phyloP scores from a whole-genome alignment of 768 basidiomycete genomes.

The Gyrodon lividus region DNA sequence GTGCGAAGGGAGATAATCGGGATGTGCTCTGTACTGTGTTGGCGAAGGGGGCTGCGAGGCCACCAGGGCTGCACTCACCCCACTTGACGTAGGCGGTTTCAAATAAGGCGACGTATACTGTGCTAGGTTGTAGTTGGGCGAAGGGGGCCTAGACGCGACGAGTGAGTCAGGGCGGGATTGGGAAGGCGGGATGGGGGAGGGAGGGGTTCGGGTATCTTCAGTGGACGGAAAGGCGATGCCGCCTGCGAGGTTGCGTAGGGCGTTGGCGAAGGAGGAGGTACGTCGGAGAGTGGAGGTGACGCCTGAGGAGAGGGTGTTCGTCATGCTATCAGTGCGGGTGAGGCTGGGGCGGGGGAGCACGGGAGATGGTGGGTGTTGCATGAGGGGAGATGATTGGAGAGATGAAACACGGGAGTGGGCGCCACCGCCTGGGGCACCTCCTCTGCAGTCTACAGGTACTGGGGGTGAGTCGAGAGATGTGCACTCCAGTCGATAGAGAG shows the following conservation, averaged over 20 bases:
- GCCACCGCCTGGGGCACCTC: slow-evolving; percentile 30
- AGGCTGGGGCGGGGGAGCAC: slow-evolving; percentile 48
- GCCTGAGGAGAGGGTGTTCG: slow-evolving; percentile 56
- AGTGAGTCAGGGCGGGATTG: slow-evolving; percentile 25
- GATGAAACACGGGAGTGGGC: slow-evolving; percentile 46
- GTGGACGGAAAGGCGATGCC: slow-evolving; percentile 66
- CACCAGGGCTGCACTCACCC: slow-evolving; percentile 21
- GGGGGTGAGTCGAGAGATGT: slow-evolving; percentile 58
- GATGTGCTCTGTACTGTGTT: slow-evolving; percentile 34
- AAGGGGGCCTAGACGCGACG: slow-evolving; percentile 66
- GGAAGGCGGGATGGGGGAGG: slow-evolving; percentile 28
- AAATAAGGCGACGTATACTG: slow-evolving; percentile 79
- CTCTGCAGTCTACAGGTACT: slow-evolving; percentile 38
- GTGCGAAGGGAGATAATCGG: slow-evolving; percentile 67
- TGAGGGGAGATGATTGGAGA: slow-evolving; percentile 47
- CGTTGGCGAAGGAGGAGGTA: slow-evolving; percentile 79
- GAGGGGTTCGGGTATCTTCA: slow-evolving; percentile 50
- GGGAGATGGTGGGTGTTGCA: slow-evolving; percentile 46
- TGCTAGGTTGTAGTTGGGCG: slow-evolving; percentile 75
- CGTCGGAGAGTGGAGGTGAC: slow-evolving; percentile 70
- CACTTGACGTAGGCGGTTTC: slow-evolving; percentile 45
- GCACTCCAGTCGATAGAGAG: slow-evolving; percentile 72
- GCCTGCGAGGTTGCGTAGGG: slow-evolving; percentile 66
- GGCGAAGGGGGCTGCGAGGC: slow-evolving; percentile 33
- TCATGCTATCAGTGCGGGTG: slow-evolving; percentile 60